Evolutionary conservation across 2,329 filamentous ascomycete genomes (phyloP).

Genomic region (Talaromyces sp.): DNA sequence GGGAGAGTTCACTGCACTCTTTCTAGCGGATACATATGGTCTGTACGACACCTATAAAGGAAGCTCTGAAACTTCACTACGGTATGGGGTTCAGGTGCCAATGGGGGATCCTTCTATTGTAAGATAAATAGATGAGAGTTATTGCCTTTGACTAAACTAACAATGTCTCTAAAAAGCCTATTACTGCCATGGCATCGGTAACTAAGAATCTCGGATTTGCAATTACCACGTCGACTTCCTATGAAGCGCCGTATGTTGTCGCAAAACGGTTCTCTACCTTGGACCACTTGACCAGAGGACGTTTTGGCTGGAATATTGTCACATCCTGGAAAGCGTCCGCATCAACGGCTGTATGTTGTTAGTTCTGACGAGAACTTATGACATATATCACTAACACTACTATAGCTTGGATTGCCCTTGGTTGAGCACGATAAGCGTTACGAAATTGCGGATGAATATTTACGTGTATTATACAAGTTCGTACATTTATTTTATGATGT

Average conservation of each 20-base stretch:
- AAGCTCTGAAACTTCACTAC: conserved; percentile 53
- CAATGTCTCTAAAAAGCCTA: conserved; percentile 36
- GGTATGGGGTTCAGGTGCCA: conserved; percentile 64
- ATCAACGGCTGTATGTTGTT: conserved; percentile 56
- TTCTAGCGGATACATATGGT: conserved; percentile 48
- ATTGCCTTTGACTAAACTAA: neutral
- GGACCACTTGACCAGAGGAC: conserved; percentile 62
- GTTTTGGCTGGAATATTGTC: conserved; percentile 61
- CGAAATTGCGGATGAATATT: conserved; percentile 59
- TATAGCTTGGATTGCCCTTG: conserved; percentile 33
- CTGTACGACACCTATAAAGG: conserved; percentile 67
- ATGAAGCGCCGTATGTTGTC: conserved; percentile 66
- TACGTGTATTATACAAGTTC: conserved; percentile 60
- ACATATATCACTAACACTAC: neutral
- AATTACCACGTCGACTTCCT: conserved; percentile 63
- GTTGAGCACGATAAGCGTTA: conserved; percentile 63
- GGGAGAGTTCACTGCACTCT: conserved; percentile 48
- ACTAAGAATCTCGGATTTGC: conserved; percentile 64
- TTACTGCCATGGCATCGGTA: conserved; percentile 64
- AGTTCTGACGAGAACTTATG: conserved; percentile 38
- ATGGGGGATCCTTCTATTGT: conserved; percentile 56
- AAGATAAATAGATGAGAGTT: neutral
- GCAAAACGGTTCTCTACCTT: conserved; percentile 62
- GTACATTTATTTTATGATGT: neutral
- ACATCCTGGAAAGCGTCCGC: conserved; percentile 65